Evolutionary conservation across 2,329 filamentous ascomycete species (phyloP).

Genomic region (Ophiocordyceps sinensis): DNA sequence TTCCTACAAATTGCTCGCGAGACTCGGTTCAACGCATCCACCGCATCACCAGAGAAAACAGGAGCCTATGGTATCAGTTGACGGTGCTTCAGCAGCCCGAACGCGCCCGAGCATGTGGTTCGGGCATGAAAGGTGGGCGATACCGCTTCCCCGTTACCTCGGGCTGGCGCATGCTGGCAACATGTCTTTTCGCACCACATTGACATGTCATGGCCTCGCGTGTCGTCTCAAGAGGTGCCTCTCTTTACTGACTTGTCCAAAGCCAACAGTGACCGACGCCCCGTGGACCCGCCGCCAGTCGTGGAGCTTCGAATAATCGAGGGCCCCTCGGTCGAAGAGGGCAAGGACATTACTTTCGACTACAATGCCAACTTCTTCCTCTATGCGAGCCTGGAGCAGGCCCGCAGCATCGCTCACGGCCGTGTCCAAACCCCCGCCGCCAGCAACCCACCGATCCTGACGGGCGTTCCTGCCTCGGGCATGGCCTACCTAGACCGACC

Average conservation of each 20-base stretch:
- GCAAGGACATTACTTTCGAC: slow-evolving; percentile 66
- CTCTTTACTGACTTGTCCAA: slow-evolving; percentile 3
- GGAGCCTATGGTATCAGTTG: slow-evolving; percentile 66
- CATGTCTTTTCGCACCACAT: neutral
- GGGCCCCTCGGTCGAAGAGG: slow-evolving; percentile 44
- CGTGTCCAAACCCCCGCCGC: slow-evolving; percentile 55
- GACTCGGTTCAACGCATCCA: slow-evolving; percentile 31
- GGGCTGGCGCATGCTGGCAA: neutral
- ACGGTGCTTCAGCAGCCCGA: slow-evolving; percentile 88
- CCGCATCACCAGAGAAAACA: slow-evolving; percentile 52
- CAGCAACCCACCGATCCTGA: slow-evolving; percentile 68
- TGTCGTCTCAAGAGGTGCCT: neutral
- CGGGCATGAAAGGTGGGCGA: slow-evolving; percentile 72
- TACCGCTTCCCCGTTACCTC: neutral
- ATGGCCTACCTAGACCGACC: slow-evolving; percentile 94
- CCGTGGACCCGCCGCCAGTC: slow-evolving; percentile 88
- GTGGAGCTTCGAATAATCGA: slow-evolving; percentile 82
- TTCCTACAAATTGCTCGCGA: slow-evolving; percentile 14
- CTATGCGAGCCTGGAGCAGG: slow-evolving; percentile 79
- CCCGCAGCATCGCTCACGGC: slow-evolving; percentile 68
- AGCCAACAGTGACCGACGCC: slow-evolving; percentile 56
- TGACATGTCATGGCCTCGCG: neutral
- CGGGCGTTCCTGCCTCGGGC: slow-evolving; percentile 85
- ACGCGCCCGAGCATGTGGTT: slow-evolving; percentile 86
- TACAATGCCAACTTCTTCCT: slow-evolving; percentile 98